Conservation (phyloP, 2,329 filamentous ascomycete species). For the Triangularia setosa region DNA sequence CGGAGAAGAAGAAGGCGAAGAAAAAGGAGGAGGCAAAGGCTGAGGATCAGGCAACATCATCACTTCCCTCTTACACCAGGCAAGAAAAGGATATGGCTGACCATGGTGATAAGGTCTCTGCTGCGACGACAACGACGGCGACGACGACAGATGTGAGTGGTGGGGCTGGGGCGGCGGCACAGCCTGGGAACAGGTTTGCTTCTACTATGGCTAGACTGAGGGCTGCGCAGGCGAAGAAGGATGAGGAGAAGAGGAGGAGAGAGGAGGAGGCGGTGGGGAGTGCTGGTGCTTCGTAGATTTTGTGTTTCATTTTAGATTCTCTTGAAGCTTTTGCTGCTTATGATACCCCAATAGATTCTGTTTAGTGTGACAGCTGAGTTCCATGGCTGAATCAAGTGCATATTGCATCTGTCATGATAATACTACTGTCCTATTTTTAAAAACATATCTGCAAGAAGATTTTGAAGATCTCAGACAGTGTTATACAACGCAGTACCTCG, state of each 20-base stretch:
- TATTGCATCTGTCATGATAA: too few relatives aligned
- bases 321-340: not conserved
- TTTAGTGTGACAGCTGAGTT: too few relatives aligned
- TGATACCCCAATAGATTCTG: not conserved
- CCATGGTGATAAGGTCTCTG: constrained; percentile 27
- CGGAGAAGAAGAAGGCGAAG: constrained; percentile 42
- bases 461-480: too few relatives aligned
- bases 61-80: not conserved
- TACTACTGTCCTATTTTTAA: too few relatives aligned
- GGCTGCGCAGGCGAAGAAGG: constrained; percentile 52
- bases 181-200: constrained; percentile 24
- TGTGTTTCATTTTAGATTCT: not conserved
- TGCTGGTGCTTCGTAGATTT: not conserved
- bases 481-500: too few relatives aligned
- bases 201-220: constrained; percentile 54
- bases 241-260: constrained; percentile 45
- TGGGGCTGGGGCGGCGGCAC: not conserved
- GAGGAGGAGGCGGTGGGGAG: constrained; percentile 43
- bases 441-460: too few relatives aligned
- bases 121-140: not conserved
- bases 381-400: too few relatives aligned
- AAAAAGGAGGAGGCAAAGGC: constrained; percentile 39
- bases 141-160: not conserved
- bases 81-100: constrained; percentile 16
- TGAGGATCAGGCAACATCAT: constrained; percentile 14